These are phyloP conservation scores for Phytopythium mirpurense DNA, from an alignment of 352 stramenopile species.

Conservation along the genomic window DNA sequence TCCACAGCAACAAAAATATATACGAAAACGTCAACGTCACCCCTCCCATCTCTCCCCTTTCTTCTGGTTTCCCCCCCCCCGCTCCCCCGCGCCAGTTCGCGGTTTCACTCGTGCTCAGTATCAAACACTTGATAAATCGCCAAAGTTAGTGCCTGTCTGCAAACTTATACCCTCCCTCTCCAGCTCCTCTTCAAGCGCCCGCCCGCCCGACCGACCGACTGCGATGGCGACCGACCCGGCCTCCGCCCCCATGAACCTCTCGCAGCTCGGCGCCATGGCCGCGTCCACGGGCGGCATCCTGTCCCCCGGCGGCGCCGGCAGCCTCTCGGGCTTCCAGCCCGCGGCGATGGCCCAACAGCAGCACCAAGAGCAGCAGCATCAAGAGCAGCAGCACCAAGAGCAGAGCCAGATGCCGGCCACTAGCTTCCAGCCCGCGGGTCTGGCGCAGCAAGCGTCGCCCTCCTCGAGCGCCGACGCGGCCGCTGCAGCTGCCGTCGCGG, in stretches of 20 bases:
- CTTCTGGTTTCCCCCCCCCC: background rate
- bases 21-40: background rate
- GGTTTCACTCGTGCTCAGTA: conserved; percentile 5
- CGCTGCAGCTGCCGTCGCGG: conserved; percentile 1
- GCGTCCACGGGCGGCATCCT: conserved; percentile 21
- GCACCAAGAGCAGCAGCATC: no score
- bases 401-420: no score
- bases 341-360: background rate
- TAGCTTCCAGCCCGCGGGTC: background rate
- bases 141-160: conserved; percentile 45
- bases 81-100: background rate
- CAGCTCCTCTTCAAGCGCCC: conserved; percentile 39
- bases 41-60: conserved; percentile 1
- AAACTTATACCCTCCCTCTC: conserved; percentile 7
- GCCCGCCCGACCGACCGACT: background rate
- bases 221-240: conserved; percentile 9
- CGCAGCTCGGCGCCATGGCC: conserved; percentile 18
- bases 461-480: background rate
- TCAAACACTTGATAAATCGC: conserved; percentile 49
- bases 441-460: conserved; percentile 1
- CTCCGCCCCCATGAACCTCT: conserved; percentile 12
- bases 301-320: conserved; percentile 7
- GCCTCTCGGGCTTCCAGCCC: conserved; percentile 2
- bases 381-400: no score
- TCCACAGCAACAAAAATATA: no score